phyloP scores from a whole-genome alignment of 2,329 filamentous ascomycete genomes.

The Aureobasidium melanogenum region DNA sequence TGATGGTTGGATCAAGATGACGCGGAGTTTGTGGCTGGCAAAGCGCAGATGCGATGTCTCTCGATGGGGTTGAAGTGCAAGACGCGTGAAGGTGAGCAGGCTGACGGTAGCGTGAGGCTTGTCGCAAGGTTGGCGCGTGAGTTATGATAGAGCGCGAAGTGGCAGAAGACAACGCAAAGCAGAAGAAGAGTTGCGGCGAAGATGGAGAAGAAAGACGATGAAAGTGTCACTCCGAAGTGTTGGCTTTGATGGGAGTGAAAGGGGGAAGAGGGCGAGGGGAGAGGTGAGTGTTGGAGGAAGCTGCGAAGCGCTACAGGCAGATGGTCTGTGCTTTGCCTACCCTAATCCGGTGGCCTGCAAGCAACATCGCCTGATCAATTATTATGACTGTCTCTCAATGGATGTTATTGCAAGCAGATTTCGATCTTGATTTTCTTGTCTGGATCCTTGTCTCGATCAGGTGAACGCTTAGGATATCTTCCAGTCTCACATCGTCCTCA shows the following conservation, averaged over 20 bases:
- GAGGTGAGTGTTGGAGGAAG: background rate
- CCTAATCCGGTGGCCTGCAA: background rate
- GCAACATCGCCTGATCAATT: too few species aligned
- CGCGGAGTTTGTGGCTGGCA: background rate
- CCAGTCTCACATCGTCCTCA: background rate
- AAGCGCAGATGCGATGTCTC: background rate
- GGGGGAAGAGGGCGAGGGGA: background rate
- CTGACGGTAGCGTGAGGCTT: background rate
- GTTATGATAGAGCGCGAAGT: background rate
- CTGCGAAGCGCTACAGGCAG: background rate
- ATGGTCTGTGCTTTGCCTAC: background rate
- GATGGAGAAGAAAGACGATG: background rate
- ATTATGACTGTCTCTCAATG: background rate
- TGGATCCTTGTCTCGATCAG: background rate
- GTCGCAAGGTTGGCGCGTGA: conserved; percentile 5
- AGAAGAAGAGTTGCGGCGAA: background rate
- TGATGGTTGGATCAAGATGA: background rate
- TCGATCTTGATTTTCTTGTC: background rate
- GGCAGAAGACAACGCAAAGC: background rate
- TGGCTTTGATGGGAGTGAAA: conserved; percentile 2
- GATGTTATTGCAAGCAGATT: background rate
- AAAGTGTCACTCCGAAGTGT: background rate
- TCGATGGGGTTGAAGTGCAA: background rate
- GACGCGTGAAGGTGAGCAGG: background rate
- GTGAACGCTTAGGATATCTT: background rate